Base-by-base conservation (phyloP, 306 rosid species). In the Sindora glabra region DNA sequence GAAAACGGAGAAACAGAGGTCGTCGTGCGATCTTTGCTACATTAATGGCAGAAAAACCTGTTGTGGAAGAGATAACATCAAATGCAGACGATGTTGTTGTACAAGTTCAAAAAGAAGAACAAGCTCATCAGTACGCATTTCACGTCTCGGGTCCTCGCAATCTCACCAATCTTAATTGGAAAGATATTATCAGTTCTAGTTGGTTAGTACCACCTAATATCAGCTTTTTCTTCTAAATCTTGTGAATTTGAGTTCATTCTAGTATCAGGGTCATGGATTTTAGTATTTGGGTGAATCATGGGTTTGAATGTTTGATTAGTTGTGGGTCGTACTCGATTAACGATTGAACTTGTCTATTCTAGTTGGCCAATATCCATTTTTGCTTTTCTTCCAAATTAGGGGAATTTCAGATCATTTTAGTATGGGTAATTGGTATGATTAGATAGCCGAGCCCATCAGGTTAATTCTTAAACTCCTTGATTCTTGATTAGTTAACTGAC, bases 71-170 rank as follows among this genome's bases (percentile, higher is more conserved):
- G 15, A 14, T 24, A n/a, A n/a, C n/a, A n/a, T n/a, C n/a, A n/a
- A n/a, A n/a, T 13, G 59, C 37, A 2, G 38, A 54, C 26, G 40
- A 13, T 37, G 48, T 38, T 19, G 59, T 42, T 8, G 45, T 61
- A 13, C 49, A n/a, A n/a, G n/a, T n/a, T n/a, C n/a, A n/a, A n/a
- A n/a, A 18, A 44, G 58, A 22, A 52, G 57, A 33, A 13, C 72
- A 62, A 27, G 71, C 82, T 48, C 96, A 92, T 26, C 98, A 96
- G 5, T 83, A 92, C 50, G 84, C 98, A 0, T 92, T 92, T 68
- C 92, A 88, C 48, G 92, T 85, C 10, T 92, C 98, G 22, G 96
- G 98, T 5, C 98, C 98, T 56, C 86, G 98, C 3, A 92, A 92
- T 67, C 61, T 88, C 58, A 39, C 79, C 46, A 68, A 76, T 17